These are phyloP conservation scores for Puccinia horiana DNA, from an alignment of 1,284 basidiomycete genomes.

Conservation along the genomic window DNA sequence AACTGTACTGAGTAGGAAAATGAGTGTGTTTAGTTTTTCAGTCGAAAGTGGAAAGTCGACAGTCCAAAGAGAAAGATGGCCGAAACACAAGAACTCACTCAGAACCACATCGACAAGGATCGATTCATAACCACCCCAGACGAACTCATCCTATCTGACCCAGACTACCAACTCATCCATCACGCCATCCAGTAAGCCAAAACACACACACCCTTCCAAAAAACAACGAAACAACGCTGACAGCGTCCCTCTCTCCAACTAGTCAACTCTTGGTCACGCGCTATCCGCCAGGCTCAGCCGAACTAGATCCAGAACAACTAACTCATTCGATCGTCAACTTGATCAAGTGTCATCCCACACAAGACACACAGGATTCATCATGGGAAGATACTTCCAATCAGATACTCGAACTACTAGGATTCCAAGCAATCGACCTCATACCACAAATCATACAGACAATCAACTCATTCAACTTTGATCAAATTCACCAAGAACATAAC, in stretches of 20 bases:
- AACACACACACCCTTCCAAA: not conserved
- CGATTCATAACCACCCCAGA: not conserved
- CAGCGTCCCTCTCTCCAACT: not conserved
- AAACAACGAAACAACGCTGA: not conserved
- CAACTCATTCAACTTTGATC: not conserved
- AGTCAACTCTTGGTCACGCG: not conserved
- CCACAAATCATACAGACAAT: not conserved
- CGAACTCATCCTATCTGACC: slow-evolving; percentile 14
- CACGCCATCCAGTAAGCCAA: not conserved
- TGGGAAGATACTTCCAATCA: not conserved
- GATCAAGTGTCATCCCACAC: not conserved
- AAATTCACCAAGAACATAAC: not conserved
- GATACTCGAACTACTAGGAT: not conserved
- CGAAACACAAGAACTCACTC: too few species aligned
- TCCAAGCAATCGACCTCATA: not conserved
- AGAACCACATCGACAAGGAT: not conserved
- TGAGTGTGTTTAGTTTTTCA: too few species aligned
- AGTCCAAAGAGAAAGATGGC: too few species aligned
- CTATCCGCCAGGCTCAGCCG: not conserved
- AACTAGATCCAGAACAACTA: not conserved
- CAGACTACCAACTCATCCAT: not conserved
- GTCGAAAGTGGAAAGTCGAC: too few species aligned
- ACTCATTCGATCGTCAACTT: not conserved
- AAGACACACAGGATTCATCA: not conserved
- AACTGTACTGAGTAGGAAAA: too few species aligned